Evolutionary conservation across 2,329 filamentous ascomycete genomes (phyloP).

Genomic region (Thelonectria discophora): DNA sequence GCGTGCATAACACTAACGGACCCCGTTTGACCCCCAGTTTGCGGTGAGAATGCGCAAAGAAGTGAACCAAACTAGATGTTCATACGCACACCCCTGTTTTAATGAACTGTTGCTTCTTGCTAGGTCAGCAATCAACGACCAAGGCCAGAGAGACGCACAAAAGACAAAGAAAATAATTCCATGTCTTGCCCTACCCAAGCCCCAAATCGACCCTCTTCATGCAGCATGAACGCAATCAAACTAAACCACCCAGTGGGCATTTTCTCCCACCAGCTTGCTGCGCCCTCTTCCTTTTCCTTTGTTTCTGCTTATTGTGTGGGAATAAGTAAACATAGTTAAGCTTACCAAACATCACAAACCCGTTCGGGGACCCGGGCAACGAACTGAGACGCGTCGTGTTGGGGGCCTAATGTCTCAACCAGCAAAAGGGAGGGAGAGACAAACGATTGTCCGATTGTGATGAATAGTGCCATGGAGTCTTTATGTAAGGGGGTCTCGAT

Average conservation of each 20-base stretch:
- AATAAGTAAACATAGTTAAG: not conserved
- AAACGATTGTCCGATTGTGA: too few species aligned
- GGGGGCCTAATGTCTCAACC: too few species aligned
- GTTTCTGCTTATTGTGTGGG: too few species aligned
- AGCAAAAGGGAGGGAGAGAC: too few species aligned
- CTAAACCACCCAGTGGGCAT: not conserved
- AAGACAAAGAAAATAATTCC: not conserved
- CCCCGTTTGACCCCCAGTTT: not conserved
- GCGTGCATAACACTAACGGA: conserved; percentile 5
- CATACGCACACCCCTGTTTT: conserved; percentile 14
- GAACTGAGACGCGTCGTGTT: too few species aligned
- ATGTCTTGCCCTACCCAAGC: not conserved
- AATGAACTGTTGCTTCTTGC: too few species aligned
- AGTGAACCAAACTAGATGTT: not conserved
- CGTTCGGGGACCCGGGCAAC: too few species aligned
- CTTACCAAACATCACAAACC: too few species aligned
- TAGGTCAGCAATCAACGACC: too few species aligned
- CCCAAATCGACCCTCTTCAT: not conserved
- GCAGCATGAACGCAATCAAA: conserved; percentile 1
- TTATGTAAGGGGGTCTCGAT: too few species aligned
- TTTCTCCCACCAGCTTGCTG: too few species aligned
- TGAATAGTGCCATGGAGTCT: too few species aligned
- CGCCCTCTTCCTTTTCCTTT: not conserved
- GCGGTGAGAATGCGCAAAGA: not conserved
- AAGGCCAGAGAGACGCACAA: not conserved